Evolutionary conservation across 176 grass and related monocot genomes (phyloP).

Genomic region (Stipa capillata): DNA sequence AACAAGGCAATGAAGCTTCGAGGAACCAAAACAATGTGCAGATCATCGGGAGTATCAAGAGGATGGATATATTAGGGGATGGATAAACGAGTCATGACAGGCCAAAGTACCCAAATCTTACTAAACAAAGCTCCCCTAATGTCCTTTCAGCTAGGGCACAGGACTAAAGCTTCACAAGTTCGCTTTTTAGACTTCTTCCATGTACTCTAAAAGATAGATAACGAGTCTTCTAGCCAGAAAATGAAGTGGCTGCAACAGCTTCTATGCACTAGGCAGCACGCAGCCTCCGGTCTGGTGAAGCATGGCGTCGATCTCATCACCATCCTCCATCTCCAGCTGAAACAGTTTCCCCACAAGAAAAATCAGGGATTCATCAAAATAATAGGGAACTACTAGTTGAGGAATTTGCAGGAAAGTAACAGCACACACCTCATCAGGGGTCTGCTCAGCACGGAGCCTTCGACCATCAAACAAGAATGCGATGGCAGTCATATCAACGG

Average conservation of each 20-base stretch:
- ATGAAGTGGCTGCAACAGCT: not conserved
- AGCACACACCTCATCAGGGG: constrained; percentile 54
- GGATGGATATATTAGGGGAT: constrained; percentile 1
- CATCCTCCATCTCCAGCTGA: constrained; percentile 94
- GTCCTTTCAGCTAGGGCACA: constrained; percentile 27
- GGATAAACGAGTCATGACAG: constrained; percentile 15
- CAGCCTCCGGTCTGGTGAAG: constrained; percentile 83
- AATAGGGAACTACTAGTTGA: not conserved
- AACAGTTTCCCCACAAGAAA: not conserved
- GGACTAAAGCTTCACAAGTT: constrained; percentile 40
- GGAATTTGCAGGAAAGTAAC: not conserved
- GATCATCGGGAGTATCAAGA: not conserved
- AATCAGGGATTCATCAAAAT: not conserved
- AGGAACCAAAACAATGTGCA: constrained; percentile 4
- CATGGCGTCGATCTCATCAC: constrained; percentile 86
- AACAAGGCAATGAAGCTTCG: not conserved
- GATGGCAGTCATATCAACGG: constrained; percentile 68
- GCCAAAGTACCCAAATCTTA: constrained; percentile 18
- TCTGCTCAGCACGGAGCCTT: constrained; percentile 83
- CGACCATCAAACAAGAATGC: constrained; percentile 87
- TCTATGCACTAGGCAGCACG: not conserved
- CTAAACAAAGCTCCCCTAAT: constrained; percentile 21
- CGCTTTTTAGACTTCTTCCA: constrained; percentile 4
- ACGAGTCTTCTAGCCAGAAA: no score
- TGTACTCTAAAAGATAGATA: not conserved